Evolutionary conservation across 2,329 filamentous ascomycete genomes (phyloP).

Genomic region (Colletotrichum tofieldiae): DNA sequence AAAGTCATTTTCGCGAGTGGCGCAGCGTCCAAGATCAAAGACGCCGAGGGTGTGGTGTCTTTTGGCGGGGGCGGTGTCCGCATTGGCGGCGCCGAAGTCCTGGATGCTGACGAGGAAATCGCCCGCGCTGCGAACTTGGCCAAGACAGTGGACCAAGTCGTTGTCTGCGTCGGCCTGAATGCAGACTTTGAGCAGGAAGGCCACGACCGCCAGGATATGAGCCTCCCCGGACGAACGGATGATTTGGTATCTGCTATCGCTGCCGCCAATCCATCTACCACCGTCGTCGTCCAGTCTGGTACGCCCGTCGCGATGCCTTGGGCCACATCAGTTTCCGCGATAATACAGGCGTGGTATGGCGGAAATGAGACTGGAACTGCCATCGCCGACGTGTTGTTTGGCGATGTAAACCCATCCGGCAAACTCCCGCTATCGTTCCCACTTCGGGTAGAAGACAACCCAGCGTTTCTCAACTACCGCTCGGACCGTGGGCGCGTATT

Average conservation of each 20-base stretch:
- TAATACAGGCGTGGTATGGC: slow-evolving; percentile 48
- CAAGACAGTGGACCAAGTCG: slow-evolving; percentile 70
- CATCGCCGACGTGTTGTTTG: slow-evolving; percentile 48
- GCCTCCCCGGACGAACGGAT: slow-evolving; percentile 72
- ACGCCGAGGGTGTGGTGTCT: background rate
- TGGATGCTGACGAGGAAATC: slow-evolving; percentile 37
- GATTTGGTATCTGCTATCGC: slow-evolving; percentile 69
- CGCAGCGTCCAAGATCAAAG: slow-evolving; percentile 43
- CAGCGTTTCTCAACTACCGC: slow-evolving; percentile 78
- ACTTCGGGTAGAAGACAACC: slow-evolving; percentile 72
- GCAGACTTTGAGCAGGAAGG: slow-evolving; percentile 61
- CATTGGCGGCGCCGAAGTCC: slow-evolving; percentile 18
- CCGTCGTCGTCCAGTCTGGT: slow-evolving; percentile 72
- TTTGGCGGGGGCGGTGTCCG: slow-evolving; percentile 22
- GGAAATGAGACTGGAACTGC: slow-evolving; percentile 47
- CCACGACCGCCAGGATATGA: slow-evolving; percentile 79
- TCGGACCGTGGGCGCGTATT: slow-evolving; percentile 75
- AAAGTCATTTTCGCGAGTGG: slow-evolving; percentile 48
- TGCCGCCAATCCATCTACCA: slow-evolving; percentile 68
- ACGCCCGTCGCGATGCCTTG: slow-evolving; percentile 67
- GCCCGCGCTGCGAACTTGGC: slow-evolving; percentile 55
- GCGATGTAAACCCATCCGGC: slow-evolving; percentile 59
- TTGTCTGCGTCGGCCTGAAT: slow-evolving; percentile 70
- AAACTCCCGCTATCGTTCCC: slow-evolving; percentile 83
- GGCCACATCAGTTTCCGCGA: slow-evolving; percentile 61